Conservation (phyloP, 371 early-diverging fungal genomes). For the Mortierella sp. region DNA sequence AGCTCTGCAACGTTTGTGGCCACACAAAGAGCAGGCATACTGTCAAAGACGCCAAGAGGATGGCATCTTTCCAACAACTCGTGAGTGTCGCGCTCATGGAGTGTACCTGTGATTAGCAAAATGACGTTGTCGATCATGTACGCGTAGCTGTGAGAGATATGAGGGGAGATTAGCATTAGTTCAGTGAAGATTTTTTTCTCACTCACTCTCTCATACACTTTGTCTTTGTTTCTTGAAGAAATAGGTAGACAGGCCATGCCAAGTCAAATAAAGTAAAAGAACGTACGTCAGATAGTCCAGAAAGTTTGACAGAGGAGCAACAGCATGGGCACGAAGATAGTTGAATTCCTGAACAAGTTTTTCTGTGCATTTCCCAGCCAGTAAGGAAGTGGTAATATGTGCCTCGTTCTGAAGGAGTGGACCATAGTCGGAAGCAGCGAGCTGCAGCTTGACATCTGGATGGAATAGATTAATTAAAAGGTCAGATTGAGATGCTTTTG, state of each 20-base stretch:
- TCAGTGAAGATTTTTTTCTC: too few relatives aligned
- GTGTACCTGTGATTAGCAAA: constrained; percentile 96
- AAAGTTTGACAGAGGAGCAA: constrained; percentile 87
- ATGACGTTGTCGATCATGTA: constrained; percentile 99
- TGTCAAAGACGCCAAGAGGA: constrained; percentile 96
- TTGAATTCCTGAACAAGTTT: constrained; percentile 94
- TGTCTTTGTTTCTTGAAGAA: not conserved
- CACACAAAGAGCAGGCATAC: constrained; percentile 97
- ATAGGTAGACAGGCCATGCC: not conserved
- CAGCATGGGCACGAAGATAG: constrained; percentile 90
- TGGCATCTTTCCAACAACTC: constrained; percentile 97
- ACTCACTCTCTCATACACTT: too few relatives aligned
- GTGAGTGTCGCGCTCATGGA: constrained; percentile 98
- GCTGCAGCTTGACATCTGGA: constrained; percentile 90
- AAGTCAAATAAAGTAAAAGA: not conserved
- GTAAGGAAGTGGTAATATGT: constrained; percentile 93
- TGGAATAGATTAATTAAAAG: not conserved
- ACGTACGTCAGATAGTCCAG: constrained; percentile 94
- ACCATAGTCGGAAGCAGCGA: constrained; percentile 97
- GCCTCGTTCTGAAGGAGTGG: constrained; percentile 95
- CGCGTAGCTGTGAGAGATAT: constrained; percentile 75
- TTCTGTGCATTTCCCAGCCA: constrained; percentile 89
- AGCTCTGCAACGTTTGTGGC: constrained; percentile 96
- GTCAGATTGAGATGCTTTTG: not conserved
- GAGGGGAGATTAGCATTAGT: not conserved